Evolutionary conservation across 768 basidiomycete genomes (phyloP), one percentile per base, ranked within the genome.

Genomic region (Amanita pallidorosea): DNA sequence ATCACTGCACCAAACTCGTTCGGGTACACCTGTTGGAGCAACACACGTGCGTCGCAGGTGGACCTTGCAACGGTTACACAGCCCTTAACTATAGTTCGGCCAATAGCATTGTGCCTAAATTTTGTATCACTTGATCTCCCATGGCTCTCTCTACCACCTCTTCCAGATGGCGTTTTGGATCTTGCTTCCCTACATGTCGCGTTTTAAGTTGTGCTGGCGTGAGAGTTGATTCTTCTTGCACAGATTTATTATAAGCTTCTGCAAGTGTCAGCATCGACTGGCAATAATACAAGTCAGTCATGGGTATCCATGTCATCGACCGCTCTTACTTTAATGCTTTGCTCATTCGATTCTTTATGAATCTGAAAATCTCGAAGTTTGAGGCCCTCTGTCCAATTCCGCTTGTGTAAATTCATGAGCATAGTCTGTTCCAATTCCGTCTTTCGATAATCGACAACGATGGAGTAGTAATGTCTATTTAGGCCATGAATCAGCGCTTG

Each of bases 371-470:
- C 93, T 37, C 83, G 77, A 61, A 99, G 66, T 64, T 88, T 90
- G 57, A 99, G 70, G 1, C 95, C 96, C 65, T 98, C 94, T 2
- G 96, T 98, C 96, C 96, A 99, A 63, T 96, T 95, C 60, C 92
- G 77, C 68, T 98, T 98, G 73, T 99, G 96, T 59, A 99, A 70
- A 66, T 98, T 99, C 87, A 98, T 91, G 57, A 99, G 69, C 96
- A 99, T 99, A 15, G 87, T 80, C 64, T 99, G 96, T 67, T 99
- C 96, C 2, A 95, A 79, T 64, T 97, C 95, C 25, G 94, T 97
- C 74, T 98, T 98, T 58, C 94, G 82, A 69, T 98, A 98, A 66
- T 95, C 93, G 55, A 99, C 95, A 6, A 87, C 92, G 56, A 99
- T 93, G 46, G 86, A 89, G 72, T 99, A 99, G 65, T 99, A 99